A percentile compares a stretch with the other conserved stretches of the same genome.
Conservation (phyloP, 163 green algal genomes). For the Volvox carteri region DNA sequence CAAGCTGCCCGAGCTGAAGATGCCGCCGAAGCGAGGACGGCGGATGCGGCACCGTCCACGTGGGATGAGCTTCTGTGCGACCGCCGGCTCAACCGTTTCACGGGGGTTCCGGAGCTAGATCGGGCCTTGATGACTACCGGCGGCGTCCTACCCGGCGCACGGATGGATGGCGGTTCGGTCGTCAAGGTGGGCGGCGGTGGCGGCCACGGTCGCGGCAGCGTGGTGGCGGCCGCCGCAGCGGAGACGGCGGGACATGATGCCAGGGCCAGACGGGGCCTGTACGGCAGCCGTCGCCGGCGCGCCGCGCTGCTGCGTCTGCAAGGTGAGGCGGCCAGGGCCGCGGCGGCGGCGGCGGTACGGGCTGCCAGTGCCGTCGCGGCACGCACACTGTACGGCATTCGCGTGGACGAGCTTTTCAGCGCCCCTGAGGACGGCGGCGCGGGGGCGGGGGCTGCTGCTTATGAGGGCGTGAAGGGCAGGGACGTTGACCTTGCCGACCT, state of each 20-base stretch:
- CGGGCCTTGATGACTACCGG: background rate
- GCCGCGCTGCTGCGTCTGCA: background rate
- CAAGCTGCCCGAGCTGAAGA: background rate
- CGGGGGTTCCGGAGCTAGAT: constrained; percentile 33
- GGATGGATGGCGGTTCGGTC: background rate
- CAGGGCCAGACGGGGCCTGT: background rate
- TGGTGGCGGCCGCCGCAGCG: background rate
- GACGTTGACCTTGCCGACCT: background rate
- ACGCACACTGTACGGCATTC: constrained; percentile 13
- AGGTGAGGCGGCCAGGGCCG: background rate
- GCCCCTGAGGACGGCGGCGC: background rate
- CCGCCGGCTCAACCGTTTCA: background rate
- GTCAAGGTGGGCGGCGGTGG: background rate
- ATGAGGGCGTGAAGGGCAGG: background rate
- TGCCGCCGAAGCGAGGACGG: background rate
- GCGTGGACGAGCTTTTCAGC: constrained; percentile 18
- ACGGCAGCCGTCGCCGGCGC: background rate
- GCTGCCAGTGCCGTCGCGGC: background rate
- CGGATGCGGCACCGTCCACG: background rate
- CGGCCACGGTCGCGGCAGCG: background rate
- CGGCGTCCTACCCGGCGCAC: constrained; percentile 8
- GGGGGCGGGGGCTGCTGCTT: background rate
- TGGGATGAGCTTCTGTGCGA: background rate
- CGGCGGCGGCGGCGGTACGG: background rate
- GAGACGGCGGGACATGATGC: background rate